Evolutionary conservation across 2,329 filamentous ascomycete genomes (phyloP).

Genomic region (Dactylonectria macrodidyma): DNA sequence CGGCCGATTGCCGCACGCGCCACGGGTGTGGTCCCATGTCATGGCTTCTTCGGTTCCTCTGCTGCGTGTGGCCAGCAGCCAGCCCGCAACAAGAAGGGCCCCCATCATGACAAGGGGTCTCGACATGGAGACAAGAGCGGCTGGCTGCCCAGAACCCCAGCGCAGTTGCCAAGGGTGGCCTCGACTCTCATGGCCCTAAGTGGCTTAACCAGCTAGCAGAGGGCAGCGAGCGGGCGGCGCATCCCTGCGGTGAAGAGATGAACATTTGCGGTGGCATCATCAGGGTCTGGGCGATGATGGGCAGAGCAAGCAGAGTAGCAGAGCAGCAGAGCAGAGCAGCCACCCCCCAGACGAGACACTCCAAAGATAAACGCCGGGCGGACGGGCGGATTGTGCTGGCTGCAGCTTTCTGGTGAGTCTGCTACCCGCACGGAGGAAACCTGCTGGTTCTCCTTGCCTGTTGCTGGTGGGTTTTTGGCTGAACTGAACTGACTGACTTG

Average conservation of each 20-base stretch:
- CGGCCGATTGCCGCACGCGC: conserved; percentile 24
- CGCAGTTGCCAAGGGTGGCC: background rate
- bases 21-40: conserved; percentile 28
- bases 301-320: conserved; percentile 2
- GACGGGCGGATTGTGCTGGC: background rate
- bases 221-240: background rate
- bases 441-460: background rate
- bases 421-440: background rate
- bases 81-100: background rate
- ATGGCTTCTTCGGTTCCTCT: conserved; percentile 3
- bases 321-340: background rate
- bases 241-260: conserved; percentile 32
- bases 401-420: background rate
- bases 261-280: conserved; percentile 25
- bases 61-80: background rate
- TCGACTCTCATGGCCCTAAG: conserved; percentile 15
- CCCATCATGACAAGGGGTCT: background rate
- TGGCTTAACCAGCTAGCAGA: background rate
- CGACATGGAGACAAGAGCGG: background rate
- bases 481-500: conserved; percentile 10
- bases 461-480: background rate
- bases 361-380: background rate
- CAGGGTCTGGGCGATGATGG: conserved; percentile 27
- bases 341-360: conserved; percentile 20
- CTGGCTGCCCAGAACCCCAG: background rate